phyloP scores from a whole-genome alignment of 345 rosid species.

The Excoecaria agallocha region DNA sequence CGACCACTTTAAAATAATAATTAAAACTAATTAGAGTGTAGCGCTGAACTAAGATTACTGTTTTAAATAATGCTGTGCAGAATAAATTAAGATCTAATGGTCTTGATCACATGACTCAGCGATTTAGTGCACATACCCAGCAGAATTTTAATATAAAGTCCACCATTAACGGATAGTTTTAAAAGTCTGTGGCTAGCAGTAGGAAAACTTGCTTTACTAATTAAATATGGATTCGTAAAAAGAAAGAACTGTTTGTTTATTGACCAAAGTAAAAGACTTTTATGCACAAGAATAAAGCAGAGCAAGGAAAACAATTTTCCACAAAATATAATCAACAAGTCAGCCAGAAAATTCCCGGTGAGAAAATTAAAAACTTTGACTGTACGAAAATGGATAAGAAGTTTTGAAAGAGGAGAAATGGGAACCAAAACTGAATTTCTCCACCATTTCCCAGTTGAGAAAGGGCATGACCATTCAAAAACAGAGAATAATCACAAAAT shows the following conservation, averaged over 20 bases:
- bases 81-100: neutral
- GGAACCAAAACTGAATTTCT: neutral
- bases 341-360: conserved; percentile 3
- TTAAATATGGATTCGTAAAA: neutral
- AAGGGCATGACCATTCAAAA: neutral
- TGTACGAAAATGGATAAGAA: conserved; percentile 2
- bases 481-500: neutral
- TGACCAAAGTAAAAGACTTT: neutral
- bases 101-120: neutral
- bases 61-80: neutral
- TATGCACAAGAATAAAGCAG: conserved; percentile 8
- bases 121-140: neutral
- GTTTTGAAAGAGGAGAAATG: conserved; percentile 4
- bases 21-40: neutral
- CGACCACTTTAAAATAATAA: neutral
- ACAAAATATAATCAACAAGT: neutral
- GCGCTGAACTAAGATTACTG: neutral
- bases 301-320: neutral
- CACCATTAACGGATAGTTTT: conserved; percentile 1
- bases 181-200: neutral
- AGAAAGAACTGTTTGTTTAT: neutral
- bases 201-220: neutral
- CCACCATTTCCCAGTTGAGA: neutral
- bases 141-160: neutral
- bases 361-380: neutral